Evolutionary conservation across 495 filamentous ascomycete genomes (phyloP), one percentile per base, ranked within the genome.

Genomic region (Neurospora tetrasperma): DNA sequence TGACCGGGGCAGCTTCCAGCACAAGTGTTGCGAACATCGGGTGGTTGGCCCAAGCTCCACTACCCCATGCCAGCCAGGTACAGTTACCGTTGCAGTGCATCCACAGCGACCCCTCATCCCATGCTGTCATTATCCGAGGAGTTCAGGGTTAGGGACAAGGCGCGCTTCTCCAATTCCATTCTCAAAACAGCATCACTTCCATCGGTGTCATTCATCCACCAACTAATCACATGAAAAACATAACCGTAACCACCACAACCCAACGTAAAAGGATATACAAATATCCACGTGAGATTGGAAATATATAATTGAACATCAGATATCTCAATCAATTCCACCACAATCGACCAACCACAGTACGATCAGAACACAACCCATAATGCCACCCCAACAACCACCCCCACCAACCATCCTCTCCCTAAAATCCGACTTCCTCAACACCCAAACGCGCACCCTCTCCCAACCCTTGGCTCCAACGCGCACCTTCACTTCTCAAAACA

Each of bases 371-470:
- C 16, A 10, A 4, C 31, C 23, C 18, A 72, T 59, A 68, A 83
- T 83, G 79, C 75, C 79, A 11, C 11, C 20, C n/a, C 44, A 11
- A 1, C 46, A 20, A 54, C 43, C 9, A 41, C 43, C 1, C n/a
- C 68, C 12, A 41, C 84, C 84, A 40, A 85, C 89, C 27, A 85
- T 92, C 72, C 82, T 88, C 70, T 83, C 88, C 72, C 79, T 90
- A 73, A 93, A 93, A 77, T 87, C 89, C 18, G 79, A 83, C 74
- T 93, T 92, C 75, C 85, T 93, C 38, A 79, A 86, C 66, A 78
- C 83, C 35, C 90, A 93, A 76, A 86, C 90, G 27, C 88, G 89
- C 11, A 85, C 89, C 68, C 83, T 93, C 42, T 87, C 86, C 1
- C 84, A 86, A 70, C 80, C 83, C 6, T 84, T 92, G 41, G 76